phyloP scores from a whole-genome alignment of 2,329 filamentous ascomycete genomes.

The Didymella glomerata region DNA sequence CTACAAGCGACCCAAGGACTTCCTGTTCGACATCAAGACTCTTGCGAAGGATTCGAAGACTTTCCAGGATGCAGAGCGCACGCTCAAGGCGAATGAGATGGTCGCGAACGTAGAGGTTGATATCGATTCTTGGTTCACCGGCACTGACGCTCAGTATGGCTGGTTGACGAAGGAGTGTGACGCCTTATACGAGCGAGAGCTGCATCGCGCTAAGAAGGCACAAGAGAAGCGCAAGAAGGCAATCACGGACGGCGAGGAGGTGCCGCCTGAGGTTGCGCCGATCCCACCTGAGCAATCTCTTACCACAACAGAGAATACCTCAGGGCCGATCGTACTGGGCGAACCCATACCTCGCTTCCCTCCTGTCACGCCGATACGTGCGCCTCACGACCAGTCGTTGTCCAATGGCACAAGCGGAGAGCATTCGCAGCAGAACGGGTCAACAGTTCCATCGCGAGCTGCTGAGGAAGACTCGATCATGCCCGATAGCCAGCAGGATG shows the following conservation, averaged over 20 bases:
- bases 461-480: conserved; percentile 56
- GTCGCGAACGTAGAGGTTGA: conserved; percentile 94
- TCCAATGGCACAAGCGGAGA: conserved; percentile 63
- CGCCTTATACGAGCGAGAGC: conserved; percentile 74
- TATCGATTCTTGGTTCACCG: conserved; percentile 77
- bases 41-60: conserved; percentile 85
- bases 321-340: conserved; percentile 64
- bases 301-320: conserved; percentile 52
- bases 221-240: conserved; percentile 61
- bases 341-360: conserved; percentile 64
- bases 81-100: conserved; percentile 89
- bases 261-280: conserved; percentile 52
- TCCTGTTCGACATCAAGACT: conserved; percentile 84
- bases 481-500: conserved; percentile 55
- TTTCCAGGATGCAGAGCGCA: conserved; percentile 81
- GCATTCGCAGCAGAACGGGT: conserved; percentile 53
- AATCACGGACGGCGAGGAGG: conserved; percentile 51
- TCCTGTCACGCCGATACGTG: conserved; percentile 55
- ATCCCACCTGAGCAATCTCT: conserved; percentile 54
- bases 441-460: conserved; percentile 48
- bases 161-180: conserved; percentile 71
- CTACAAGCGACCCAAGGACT: conserved; percentile 90
- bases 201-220: conserved; percentile 69
- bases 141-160: conserved; percentile 55
- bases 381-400: conserved; percentile 60